A percentile compares a stretch with the other conserved stretches of the same genome.
phyloP scores from a whole-genome alignment of 495 filamentous ascomycete species.

The Darksidea phi region DNA sequence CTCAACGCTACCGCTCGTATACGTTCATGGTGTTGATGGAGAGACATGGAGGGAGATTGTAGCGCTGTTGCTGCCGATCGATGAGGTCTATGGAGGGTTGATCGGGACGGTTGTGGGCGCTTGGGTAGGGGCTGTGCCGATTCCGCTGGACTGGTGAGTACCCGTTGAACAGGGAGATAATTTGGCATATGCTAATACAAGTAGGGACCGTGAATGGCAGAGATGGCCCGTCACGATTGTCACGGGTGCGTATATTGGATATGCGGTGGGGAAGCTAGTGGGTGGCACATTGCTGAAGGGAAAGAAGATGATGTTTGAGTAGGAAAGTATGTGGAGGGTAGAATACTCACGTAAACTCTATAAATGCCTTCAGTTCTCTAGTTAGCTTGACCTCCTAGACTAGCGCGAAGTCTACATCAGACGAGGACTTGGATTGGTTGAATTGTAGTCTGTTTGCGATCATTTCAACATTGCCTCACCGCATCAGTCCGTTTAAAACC shows the following conservation, averaged over 20 bases:
- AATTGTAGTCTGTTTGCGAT: no score
- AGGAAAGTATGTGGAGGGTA: not conserved
- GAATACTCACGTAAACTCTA: no score
- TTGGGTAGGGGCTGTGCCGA: constrained; percentile 84
- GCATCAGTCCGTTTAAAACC: no score
- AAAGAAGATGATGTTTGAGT: constrained; percentile 60
- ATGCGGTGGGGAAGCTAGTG: constrained; percentile 58
- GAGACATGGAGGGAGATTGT: constrained; percentile 70
- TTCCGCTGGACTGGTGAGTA: constrained; percentile 87
- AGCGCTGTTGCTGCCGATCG: constrained; percentile 56
- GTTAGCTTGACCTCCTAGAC: no score
- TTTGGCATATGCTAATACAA: constrained; percentile 10
- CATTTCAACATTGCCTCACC: no score
- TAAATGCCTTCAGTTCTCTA: no score
- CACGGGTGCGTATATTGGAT: constrained; percentile 68
- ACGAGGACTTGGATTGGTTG: no score
- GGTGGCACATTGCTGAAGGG: constrained; percentile 62
- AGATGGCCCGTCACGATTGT: constrained; percentile 92
- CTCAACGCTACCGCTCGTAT: constrained; percentile 70
- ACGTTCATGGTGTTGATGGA: constrained; percentile 76
- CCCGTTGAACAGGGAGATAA: not conserved
- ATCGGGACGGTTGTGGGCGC: constrained; percentile 62
- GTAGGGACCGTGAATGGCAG: constrained; percentile 89
- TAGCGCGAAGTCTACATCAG: no score
- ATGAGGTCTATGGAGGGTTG: constrained; percentile 67